phyloP scores from a whole-genome alignment of 116 monocot genomes.

The Papilionanthe hybrid region DNA sequence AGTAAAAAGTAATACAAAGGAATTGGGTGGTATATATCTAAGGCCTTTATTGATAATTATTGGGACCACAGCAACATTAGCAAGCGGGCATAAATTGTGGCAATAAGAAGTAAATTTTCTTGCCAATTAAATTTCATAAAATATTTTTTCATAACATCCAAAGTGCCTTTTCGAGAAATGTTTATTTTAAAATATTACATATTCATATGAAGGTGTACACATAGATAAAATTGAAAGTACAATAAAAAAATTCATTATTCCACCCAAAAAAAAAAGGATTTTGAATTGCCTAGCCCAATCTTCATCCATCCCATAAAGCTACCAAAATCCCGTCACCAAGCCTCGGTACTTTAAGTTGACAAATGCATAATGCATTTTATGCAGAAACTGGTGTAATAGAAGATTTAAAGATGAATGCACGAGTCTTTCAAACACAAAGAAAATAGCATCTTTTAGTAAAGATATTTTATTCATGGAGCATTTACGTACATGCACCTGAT shows the following conservation, averaged over 20 bases:
- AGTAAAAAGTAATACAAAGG: no score
- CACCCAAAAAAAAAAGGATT: neutral
- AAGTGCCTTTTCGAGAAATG: neutral
- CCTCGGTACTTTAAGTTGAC: neutral
- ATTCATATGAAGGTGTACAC: neutral
- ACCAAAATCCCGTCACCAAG: neutral
- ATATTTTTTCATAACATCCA: neutral
- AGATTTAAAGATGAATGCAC: neutral
- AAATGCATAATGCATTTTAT: neutral
- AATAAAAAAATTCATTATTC: neutral
- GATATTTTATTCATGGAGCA: neutral
- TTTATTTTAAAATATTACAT: neutral
- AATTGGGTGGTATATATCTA: no score
- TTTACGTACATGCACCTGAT: neutral
- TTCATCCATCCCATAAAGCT: neutral
- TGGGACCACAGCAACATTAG: neutral
- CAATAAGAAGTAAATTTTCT: neutral
- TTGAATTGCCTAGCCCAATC: neutral
- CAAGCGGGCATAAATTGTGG: neutral
- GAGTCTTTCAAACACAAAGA: neutral
- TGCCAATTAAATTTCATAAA: neutral
- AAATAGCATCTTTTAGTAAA: neutral
- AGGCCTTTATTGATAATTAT: no score
- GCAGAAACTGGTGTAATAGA: neutral
- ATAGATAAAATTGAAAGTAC: constrained; percentile 2